Conservation (phyloP, 2,329 filamentous ascomycete genomes). For the Ascocoryne sarcoides region DNA sequence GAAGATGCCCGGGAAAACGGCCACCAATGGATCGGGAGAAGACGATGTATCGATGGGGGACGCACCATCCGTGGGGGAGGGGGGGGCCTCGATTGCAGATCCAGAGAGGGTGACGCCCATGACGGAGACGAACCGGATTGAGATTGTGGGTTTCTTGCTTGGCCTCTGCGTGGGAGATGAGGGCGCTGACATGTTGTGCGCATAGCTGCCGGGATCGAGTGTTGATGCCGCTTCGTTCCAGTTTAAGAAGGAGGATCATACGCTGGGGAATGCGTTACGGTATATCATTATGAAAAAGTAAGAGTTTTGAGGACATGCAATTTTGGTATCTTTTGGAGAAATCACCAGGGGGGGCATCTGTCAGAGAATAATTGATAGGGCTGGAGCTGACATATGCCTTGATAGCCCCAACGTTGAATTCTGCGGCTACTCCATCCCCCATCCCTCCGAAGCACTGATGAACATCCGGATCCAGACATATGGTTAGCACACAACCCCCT, state of each 20-base stretch:
- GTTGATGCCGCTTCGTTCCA: conserved; percentile 91
- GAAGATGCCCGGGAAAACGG: neutral
- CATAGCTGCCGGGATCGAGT: conserved; percentile 77
- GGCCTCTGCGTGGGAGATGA: no score
- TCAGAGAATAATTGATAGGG: no score
- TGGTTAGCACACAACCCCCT: conserved; percentile 45
- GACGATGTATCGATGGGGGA: neutral
- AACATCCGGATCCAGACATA: conserved; percentile 96
- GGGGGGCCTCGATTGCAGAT: neutral
- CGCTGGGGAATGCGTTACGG: conserved; percentile 84
- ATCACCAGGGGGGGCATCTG: no score
- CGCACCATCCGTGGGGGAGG: neutral
- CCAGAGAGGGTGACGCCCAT: neutral
- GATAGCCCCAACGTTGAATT: conserved; percentile 88
- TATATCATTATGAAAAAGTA: conserved; percentile 99
- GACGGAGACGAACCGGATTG: neutral
- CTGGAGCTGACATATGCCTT: neutral
- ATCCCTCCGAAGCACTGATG: conserved; percentile 94
- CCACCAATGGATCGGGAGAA: neutral
- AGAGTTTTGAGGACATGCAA: neutral
- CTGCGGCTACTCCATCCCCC: conserved; percentile 95
- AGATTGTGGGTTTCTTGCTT: neutral
- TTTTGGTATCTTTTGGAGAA: no score
- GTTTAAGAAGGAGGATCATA: conserved; percentile 90
- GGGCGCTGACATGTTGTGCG: no score